phyloP scores from a whole-genome alignment of 805 yeast genomes.

The Kregervanrija fluxuum region DNA sequence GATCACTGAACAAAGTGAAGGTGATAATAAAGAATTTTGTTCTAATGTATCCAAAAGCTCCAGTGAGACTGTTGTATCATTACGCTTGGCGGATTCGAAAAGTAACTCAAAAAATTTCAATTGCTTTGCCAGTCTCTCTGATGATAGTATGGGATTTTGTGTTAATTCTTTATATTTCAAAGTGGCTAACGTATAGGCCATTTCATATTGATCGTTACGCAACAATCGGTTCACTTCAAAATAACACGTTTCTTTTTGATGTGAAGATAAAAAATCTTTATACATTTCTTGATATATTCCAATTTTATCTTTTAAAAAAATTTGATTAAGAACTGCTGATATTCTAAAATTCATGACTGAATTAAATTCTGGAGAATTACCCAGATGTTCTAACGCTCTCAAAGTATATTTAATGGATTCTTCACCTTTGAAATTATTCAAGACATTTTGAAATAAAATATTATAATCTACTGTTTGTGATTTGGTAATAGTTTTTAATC shows the following conservation, averaged over 20 bases:
- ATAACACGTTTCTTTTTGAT: conserved; percentile 5
- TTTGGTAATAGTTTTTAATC: no score
- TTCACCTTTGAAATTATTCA: neutral
- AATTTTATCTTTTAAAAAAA: conserved; percentile 9
- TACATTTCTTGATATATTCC: conserved; percentile 10
- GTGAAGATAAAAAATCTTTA: conserved; percentile 3
- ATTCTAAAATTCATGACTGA: conserved; percentile 1
- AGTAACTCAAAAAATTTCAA: conserved; percentile 12
- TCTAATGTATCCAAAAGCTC: conserved; percentile 8
- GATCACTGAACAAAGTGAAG: conserved; percentile 9
- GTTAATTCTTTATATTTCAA: conserved; percentile 3
- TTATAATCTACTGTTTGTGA: no score
- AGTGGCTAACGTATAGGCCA: conserved; percentile 11
- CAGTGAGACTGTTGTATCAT: conserved; percentile 16
- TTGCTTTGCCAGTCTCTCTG: neutral
- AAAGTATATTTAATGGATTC: neutral
- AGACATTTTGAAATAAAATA: neutral
- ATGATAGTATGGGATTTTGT: neutral
- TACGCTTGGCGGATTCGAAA: conserved; percentile 13
- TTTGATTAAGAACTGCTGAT: conserved; percentile 9
- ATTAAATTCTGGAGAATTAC: neutral
- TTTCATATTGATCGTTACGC: conserved; percentile 15
- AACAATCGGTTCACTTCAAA: conserved; percentile 17
- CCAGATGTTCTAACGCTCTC: neutral
- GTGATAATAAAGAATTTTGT: neutral